Evolutionary conservation across 2,329 filamentous ascomycete species (phyloP).

Genomic region (Gaeumannomyces sp.): DNA sequence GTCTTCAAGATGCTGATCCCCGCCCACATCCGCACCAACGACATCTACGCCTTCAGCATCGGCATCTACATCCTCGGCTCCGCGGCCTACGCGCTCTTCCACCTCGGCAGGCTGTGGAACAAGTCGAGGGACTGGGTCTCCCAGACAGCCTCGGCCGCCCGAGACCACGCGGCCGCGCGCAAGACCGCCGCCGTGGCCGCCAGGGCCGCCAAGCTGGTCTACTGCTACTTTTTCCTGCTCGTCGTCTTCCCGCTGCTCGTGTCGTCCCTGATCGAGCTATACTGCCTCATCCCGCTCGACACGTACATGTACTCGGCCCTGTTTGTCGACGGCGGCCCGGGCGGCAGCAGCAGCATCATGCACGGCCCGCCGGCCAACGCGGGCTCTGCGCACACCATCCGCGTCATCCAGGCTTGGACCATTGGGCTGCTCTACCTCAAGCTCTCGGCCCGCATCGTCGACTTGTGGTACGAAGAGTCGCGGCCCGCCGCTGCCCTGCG

Average conservation of each 20-base stretch:
- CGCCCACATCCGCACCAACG: conserved; percentile 70
- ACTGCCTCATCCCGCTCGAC: conserved; percentile 79
- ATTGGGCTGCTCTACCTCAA: conserved; percentile 87
- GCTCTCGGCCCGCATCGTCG: conserved; percentile 63
- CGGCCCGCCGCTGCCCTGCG: conserved; percentile 69
- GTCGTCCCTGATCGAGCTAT: conserved; percentile 77
- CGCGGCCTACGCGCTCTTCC: conserved; percentile 54
- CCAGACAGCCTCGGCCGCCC: conserved; percentile 16
- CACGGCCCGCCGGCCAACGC: conserved; percentile 21
- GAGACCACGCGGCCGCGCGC: conserved; percentile 23
- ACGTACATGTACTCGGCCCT: conserved; percentile 56
- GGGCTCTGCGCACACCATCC: conserved; percentile 59
- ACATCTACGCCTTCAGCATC: conserved; percentile 92
- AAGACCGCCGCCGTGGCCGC: conserved; percentile 23
- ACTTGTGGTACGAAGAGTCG: conserved; percentile 60
- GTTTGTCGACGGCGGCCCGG: conserved; percentile 18
- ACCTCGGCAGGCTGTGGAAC: conserved; percentile 35
- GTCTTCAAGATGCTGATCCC: conserved; percentile 72
- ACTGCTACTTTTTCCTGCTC: conserved; percentile 68
- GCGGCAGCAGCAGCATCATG: conserved; percentile 22
- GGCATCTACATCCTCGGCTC: conserved; percentile 77
- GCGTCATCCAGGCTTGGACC: conserved; percentile 90
- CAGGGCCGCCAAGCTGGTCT: conserved; percentile 48
- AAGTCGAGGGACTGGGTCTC: conserved; percentile 26
- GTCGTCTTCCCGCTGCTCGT: conserved; percentile 78